phyloP scores from a whole-genome alignment of 129 eudicot species.

The Cynara cardunculus region DNA sequence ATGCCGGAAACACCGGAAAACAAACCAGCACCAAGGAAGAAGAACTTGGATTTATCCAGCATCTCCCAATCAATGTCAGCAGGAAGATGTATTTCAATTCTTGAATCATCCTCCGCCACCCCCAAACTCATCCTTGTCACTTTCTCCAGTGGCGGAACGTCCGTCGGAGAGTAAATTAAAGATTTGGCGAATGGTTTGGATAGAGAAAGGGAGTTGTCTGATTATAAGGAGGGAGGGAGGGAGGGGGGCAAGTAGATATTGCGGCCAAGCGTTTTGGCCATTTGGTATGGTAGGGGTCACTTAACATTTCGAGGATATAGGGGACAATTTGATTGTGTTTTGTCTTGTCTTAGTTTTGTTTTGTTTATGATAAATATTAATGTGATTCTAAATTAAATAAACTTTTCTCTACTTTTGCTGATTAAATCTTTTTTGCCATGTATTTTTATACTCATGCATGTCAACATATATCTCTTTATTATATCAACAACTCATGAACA shows the following conservation, averaged over 20 bases:
- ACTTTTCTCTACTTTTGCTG: background rate
- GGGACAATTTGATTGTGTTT: conserved; percentile 25
- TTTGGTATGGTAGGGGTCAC: conserved; percentile 32
- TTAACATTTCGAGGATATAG: conserved; percentile 24
- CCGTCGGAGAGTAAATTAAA: background rate
- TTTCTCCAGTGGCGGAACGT: conserved; percentile 5
- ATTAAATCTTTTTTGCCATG: too few species aligned
- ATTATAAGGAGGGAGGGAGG: conserved; percentile 1
- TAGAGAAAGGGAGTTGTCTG: background rate
- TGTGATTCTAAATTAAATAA: background rate
- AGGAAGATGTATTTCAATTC: conserved; percentile 55
- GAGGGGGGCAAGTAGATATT: conserved; percentile 21
- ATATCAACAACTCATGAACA: too few species aligned
- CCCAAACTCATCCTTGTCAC: conserved; percentile 61
- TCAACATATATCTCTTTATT: background rate
- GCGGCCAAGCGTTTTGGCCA: conserved; percentile 35
- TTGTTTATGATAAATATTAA: background rate
- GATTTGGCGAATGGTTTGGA: background rate
- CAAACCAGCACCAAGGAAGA: conserved; percentile 72
- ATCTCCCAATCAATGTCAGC: conserved; percentile 82
- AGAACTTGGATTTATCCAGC: conserved; percentile 87
- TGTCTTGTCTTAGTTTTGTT: background rate
- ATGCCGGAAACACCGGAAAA: conserved; percentile 72
- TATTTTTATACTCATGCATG: too few species aligned
- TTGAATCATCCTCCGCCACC: conserved; percentile 49